These are phyloP conservation scores for Rhizophagus clarus DNA, from an alignment of 192 early-diverging fungal genomes.

Conservation along the genomic window DNA sequence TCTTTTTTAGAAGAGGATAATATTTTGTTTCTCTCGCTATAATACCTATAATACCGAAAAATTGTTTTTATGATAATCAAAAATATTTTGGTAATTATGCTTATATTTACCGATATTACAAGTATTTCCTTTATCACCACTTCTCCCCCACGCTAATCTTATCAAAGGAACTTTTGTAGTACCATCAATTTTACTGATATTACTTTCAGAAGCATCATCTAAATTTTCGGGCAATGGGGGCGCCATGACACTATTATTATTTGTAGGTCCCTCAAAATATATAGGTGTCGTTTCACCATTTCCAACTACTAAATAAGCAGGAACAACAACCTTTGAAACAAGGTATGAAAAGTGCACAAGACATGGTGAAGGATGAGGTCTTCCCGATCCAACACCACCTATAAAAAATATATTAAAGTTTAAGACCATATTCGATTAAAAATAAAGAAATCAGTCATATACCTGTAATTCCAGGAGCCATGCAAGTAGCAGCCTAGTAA, in stretches of 20 bases:
- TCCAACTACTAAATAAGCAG: constrained; percentile 45
- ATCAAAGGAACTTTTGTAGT: constrained; percentile 51
- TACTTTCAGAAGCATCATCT: constrained; percentile 14
- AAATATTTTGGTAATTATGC: background rate
- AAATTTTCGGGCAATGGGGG: constrained; percentile 30
- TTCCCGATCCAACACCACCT: constrained; percentile 50
- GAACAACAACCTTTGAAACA: constrained; percentile 51
- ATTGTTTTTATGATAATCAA: background rate
- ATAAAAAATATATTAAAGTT: constrained; percentile 36
- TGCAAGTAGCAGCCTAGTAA: constrained; percentile 51
- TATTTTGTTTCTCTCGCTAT: constrained; percentile 61
- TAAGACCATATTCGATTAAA: background rate
- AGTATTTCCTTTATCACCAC: constrained; percentile 68
- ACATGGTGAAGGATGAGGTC: constrained; percentile 59
- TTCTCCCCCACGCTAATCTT: constrained; percentile 59
- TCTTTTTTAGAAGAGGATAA: constrained; percentile 54
- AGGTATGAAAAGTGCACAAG: constrained; percentile 64
- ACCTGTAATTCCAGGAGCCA: constrained; percentile 60
- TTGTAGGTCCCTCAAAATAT: constrained; percentile 33
- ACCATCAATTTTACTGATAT: constrained; percentile 32
- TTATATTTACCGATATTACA: constrained; percentile 47
- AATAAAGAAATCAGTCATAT: background rate
- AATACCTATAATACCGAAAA: constrained; percentile 38
- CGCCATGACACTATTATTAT: constrained; percentile 41
- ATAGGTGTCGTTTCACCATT: constrained; percentile 29